phyloP scores from a whole-genome alignment of 1,284 basidiomycete genomes.

The Porogramme epimiltina region DNA sequence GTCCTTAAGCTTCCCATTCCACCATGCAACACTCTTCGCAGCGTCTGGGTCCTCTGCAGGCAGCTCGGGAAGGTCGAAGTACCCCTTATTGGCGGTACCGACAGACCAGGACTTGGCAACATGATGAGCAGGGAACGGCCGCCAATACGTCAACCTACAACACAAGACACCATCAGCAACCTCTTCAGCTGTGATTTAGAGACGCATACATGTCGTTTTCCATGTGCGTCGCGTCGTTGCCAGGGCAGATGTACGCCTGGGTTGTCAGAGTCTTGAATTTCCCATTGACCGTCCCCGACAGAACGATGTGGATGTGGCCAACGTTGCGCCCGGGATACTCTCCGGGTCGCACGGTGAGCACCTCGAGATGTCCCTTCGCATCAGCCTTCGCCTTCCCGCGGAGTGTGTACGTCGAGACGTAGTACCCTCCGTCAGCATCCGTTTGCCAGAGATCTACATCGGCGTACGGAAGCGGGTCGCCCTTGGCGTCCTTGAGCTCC shows the following conservation, averaged over 20 bases:
- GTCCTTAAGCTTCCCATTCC: conserved; percentile 28
- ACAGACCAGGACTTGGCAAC: conserved; percentile 23
- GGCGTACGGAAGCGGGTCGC: conserved; percentile 26
- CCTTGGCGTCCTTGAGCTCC: conserved; percentile 25
- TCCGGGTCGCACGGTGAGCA: conserved; percentile 29
- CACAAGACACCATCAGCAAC: neutral
- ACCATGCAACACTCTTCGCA: conserved; percentile 21
- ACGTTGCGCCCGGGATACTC: conserved; percentile 23
- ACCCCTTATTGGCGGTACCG: conserved; percentile 12
- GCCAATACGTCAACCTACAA: conserved; percentile 22
- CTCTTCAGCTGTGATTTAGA: neutral
- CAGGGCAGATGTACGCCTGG: conserved; percentile 29
- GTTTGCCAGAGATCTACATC: conserved; percentile 33
- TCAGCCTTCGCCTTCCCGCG: conserved; percentile 30
- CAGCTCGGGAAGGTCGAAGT: conserved; percentile 24
- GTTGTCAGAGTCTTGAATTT: conserved; percentile 26
- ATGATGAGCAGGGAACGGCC: conserved; percentile 18
- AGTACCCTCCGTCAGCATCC: conserved; percentile 26
- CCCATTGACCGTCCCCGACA: conserved; percentile 8
- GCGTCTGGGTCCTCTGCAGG: conserved; percentile 15
- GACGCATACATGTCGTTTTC: conserved; percentile 26
- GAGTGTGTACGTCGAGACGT: conserved; percentile 25
- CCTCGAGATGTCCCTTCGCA: conserved; percentile 27
- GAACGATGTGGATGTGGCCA: conserved; percentile 29
- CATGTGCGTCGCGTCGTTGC: conserved; percentile 23